Percentiles rank a stretch among this genome's conserved stretches.
These are phyloP conservation scores for Sporothrix inflata DNA, from an alignment of 2,329 filamentous ascomycete genomes.

Conservation along the genomic window DNA sequence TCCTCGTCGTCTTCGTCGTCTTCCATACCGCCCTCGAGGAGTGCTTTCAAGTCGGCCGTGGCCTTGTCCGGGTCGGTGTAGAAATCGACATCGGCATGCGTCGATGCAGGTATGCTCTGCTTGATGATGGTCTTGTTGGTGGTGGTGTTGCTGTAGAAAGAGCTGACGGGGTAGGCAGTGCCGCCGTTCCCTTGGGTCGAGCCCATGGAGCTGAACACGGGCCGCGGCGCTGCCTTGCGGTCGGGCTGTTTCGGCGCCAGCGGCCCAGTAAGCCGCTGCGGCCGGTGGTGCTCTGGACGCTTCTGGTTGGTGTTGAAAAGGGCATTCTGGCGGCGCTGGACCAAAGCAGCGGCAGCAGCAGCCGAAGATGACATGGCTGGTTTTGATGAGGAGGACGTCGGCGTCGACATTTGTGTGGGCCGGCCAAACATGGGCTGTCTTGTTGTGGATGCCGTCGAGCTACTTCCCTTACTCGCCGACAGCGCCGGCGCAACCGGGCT, in stretches of 20 bases:
- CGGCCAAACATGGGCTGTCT: slow-evolving; percentile 40
- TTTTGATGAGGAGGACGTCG: slow-evolving; percentile 34
- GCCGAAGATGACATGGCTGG: slow-evolving; percentile 32
- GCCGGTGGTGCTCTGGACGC: slow-evolving; percentile 61
- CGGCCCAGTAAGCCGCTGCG: slow-evolving; percentile 53
- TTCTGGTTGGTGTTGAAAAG: slow-evolving; percentile 56
- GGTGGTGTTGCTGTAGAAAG: slow-evolving; percentile 37
- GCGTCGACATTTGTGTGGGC: slow-evolving; percentile 43
- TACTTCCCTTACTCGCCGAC: slow-evolving; percentile 15
- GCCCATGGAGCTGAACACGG: slow-evolving; percentile 53
- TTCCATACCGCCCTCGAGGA: slow-evolving; percentile 81
- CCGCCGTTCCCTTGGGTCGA: slow-evolving; percentile 37
- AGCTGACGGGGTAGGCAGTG: slow-evolving; percentile 33
- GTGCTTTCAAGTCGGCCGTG: slow-evolving; percentile 74
- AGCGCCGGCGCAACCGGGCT: slow-evolving; percentile 35
- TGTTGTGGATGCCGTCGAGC: slow-evolving; percentile 30
- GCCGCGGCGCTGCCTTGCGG: slow-evolving; percentile 51
- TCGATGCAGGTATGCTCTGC: slow-evolving; percentile 3
- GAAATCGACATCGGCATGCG: slow-evolving; percentile 38
- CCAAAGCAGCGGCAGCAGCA: slow-evolving; percentile 45
- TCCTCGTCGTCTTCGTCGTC: slow-evolving; percentile 65
- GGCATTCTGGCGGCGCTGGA: slow-evolving; percentile 56
- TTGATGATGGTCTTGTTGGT: slow-evolving; percentile 9
- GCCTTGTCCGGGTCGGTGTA: slow-evolving; percentile 75
- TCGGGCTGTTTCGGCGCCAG: slow-evolving; percentile 52